Conservation (phyloP, 176 grass and related monocot genomes). For the Triticum turgidum region DNA sequence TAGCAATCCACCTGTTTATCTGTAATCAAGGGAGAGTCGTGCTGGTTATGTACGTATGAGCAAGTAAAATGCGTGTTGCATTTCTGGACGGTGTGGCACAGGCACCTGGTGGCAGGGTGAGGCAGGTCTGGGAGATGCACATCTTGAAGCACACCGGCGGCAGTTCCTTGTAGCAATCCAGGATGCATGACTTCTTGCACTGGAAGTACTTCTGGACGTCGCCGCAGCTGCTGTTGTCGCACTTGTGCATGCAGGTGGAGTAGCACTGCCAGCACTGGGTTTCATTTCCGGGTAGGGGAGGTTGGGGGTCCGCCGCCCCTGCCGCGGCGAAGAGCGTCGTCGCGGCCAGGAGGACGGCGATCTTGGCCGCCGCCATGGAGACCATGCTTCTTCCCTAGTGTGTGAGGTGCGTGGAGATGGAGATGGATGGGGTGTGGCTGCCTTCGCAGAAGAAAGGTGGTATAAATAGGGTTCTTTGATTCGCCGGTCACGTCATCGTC, state of each 20-base stretch:
- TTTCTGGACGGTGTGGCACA: background rate
- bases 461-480: slow-evolving; percentile 3
- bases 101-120: slow-evolving; percentile 25
- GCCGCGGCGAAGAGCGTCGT: background rate
- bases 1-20: slow-evolving; percentile 26
- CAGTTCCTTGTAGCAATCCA: slow-evolving; percentile 39
- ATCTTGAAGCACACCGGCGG: slow-evolving; percentile 36
- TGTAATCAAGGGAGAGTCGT: background rate
- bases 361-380: slow-evolving; percentile 2
- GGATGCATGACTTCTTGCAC: slow-evolving; percentile 42
- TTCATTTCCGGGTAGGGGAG: background rate
- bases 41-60: background rate
- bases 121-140: slow-evolving; percentile 36
- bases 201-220: background rate
- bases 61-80: background rate
- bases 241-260: slow-evolving; percentile 24
- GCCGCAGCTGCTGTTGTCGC: background rate
- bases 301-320: background rate
- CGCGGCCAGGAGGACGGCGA: slow-evolving; percentile 22
- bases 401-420: background rate
- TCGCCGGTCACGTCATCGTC: no score
- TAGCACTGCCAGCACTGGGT: slow-evolving; percentile 26
- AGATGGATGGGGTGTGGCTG: slow-evolving; percentile 2
- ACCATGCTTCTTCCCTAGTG: background rate
- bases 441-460: background rate